Evolutionary conservation across 2,329 filamentous ascomycete species (phyloP).

Genomic region (Fusarium austroafricanum): DNA sequence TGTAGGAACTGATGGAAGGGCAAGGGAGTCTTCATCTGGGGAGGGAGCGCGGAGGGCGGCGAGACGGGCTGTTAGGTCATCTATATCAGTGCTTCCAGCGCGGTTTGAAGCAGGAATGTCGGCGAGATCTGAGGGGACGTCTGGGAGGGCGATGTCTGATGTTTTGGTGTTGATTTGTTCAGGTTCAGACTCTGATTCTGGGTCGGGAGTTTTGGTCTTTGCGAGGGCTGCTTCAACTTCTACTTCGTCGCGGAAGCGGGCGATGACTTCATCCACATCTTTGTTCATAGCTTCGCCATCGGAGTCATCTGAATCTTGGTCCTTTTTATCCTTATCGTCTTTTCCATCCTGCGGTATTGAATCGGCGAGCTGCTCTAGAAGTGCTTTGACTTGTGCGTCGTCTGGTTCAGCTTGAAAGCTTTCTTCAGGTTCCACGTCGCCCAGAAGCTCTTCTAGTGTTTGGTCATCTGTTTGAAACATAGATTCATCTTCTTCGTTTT

Average conservation of each 20-base stretch:
- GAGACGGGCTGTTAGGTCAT: constrained; percentile 64
- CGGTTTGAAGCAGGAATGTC: constrained; percentile 49
- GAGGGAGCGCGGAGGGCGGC: constrained; percentile 60
- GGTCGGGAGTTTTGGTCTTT: constrained; percentile 20
- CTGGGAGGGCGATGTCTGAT: constrained; percentile 56
- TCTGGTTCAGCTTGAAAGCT: constrained; percentile 38
- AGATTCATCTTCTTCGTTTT: constrained; percentile 53
- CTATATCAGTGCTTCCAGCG: constrained; percentile 47
- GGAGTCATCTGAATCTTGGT: constrained; percentile 56
- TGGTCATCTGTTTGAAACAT: constrained; percentile 63
- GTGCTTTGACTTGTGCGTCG: constrained; percentile 51
- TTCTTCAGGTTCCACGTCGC: constrained; percentile 54
- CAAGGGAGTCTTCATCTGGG: constrained; percentile 48
- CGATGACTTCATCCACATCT: constrained; percentile 59
- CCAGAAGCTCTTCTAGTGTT: constrained; percentile 64
- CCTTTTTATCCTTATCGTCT: background rate
- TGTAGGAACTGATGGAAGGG: constrained; percentile 63
- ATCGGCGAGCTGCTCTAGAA: constrained; percentile 53
- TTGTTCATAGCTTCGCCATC: constrained; percentile 62
- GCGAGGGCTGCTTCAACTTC: constrained; percentile 49
- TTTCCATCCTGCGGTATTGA: constrained; percentile 48
- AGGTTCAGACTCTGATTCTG: constrained; percentile 19
- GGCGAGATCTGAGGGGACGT: constrained; percentile 58
- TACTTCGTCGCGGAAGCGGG: constrained; percentile 59
- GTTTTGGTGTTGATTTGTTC: constrained; percentile 12